These are phyloP conservation scores for Solanum clarkiae DNA, from an alignment of 257 asterid genomes.

Conservation along the genomic window DNA sequence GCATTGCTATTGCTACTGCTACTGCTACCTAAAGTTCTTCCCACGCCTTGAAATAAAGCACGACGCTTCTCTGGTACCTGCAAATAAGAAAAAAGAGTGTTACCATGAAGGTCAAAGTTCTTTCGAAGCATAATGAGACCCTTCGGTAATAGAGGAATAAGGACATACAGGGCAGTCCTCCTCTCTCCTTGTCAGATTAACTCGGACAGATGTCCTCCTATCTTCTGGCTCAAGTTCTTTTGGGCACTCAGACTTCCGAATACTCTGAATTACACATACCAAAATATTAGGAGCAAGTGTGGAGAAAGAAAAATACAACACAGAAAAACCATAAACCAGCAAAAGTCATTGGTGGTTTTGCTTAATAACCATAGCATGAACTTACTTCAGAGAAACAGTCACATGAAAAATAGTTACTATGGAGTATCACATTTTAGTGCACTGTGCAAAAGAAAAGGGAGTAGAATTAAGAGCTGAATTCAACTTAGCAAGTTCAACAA, in stretches of 20 bases:
- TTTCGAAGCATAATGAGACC: not conserved
- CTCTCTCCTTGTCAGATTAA: constrained; percentile 58
- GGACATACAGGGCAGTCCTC: constrained; percentile 48
- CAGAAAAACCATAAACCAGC: not conserved
- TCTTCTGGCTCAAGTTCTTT: constrained; percentile 58
- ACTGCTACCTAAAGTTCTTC: constrained; percentile 29
- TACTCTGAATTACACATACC: constrained; percentile 41
- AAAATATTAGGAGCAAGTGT: not conserved
- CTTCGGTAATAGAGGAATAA: not conserved
- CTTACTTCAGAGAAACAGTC: not conserved
- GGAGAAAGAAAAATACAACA: not conserved
- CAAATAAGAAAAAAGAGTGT: not conserved
- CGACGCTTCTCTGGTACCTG: constrained; percentile 31
- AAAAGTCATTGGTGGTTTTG: not conserved
- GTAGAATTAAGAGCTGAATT: not conserved
- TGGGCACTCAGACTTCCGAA: constrained; percentile 59
- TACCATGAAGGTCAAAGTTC: not conserved
- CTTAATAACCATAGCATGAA: not conserved
- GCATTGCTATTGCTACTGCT: constrained; percentile 8
- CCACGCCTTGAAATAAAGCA: constrained; percentile 49
- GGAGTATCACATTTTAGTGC: not conserved
- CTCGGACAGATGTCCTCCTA: constrained; percentile 35
- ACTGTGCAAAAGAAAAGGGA: not conserved
- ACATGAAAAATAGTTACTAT: not conserved
- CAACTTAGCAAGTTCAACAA: not conserved